phyloP scores from a whole-genome alignment of 345 rosid genomes.

The Dovyalis caffra region DNA sequence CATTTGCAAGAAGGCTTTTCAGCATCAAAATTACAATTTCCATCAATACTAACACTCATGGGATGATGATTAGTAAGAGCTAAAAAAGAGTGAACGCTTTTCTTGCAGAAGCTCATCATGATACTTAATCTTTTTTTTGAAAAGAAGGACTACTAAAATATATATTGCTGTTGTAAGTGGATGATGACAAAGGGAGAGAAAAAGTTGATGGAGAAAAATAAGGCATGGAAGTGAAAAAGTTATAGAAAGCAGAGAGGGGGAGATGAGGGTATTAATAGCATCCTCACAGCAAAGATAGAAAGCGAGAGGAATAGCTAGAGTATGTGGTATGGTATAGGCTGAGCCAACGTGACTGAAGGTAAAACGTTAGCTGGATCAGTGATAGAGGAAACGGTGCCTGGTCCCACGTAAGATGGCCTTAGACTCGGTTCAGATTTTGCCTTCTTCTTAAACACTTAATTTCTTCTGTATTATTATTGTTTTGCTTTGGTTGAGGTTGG shows the following conservation, averaged over 20 bases:
- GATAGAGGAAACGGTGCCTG: slow-evolving; percentile 45
- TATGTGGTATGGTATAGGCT: slow-evolving; percentile 28
- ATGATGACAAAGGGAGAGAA: not conserved
- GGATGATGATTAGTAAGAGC: slow-evolving; percentile 17
- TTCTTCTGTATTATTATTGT: too few relatives aligned
- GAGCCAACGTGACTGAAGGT: slow-evolving; percentile 31
- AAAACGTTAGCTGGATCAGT: slow-evolving; percentile 35
- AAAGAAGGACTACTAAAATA: too few relatives aligned
- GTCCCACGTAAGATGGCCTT: slow-evolving; percentile 46
- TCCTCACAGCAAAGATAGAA: slow-evolving; percentile 39
- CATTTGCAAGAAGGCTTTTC: slow-evolving; percentile 13
- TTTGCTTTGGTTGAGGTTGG: too few relatives aligned
- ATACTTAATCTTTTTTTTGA: not conserved
- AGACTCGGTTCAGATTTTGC: slow-evolving; percentile 18
- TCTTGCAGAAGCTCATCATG: slow-evolving; percentile 54
- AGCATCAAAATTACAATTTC: not conserved
- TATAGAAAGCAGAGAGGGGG: not conserved
- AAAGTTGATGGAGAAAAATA: not conserved
- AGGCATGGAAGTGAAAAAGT: not conserved
- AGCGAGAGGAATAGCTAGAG: not conserved
- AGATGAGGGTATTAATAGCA: slow-evolving; percentile 39
- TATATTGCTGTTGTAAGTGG: not conserved
- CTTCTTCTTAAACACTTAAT: not conserved
- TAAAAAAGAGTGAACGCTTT: slow-evolving; percentile 47
- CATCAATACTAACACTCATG: not conserved